These are phyloP conservation scores for Paxillus ammoniavirescens DNA, from an alignment of 768 basidiomycete genomes.

Conservation along the genomic window DNA sequence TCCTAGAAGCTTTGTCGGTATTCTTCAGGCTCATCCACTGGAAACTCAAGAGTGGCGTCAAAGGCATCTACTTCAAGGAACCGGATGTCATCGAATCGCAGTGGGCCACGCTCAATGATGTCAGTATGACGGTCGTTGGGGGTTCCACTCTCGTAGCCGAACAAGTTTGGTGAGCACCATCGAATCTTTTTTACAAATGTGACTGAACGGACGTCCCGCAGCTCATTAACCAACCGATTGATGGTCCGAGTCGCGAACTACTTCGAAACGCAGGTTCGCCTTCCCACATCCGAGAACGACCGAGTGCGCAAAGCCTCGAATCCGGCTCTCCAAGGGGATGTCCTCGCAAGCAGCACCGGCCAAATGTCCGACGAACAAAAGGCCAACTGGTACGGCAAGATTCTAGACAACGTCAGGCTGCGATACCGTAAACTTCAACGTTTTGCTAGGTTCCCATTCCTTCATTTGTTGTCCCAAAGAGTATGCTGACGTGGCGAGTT, in stretches of 20 bases:
- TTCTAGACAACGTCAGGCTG: slow-evolving; percentile 87
- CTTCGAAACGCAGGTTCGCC: slow-evolving; percentile 90
- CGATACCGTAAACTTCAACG: slow-evolving; percentile 93
- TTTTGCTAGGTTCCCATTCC: slow-evolving; percentile 66
- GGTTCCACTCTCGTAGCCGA: slow-evolving; percentile 93
- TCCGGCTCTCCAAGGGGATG: slow-evolving; percentile 36
- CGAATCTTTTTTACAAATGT: background rate
- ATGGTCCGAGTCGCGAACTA: slow-evolving; percentile 92
- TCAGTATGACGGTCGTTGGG: slow-evolving; percentile 81
- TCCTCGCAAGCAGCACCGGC: slow-evolving; percentile 36
- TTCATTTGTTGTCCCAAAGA: background rate
- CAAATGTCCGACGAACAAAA: slow-evolving; percentile 81
- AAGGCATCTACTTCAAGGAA: slow-evolving; percentile 95
- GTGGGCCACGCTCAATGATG: slow-evolving; percentile 93
- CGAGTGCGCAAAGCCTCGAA: slow-evolving; percentile 26
- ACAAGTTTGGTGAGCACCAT: slow-evolving; percentile 76
- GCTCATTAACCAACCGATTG: slow-evolving; percentile 88
- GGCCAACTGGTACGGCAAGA: slow-evolving; percentile 87
- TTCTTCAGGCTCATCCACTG: slow-evolving; percentile 95
- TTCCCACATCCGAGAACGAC: slow-evolving; percentile 50
- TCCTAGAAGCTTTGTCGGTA: slow-evolving; percentile 80
- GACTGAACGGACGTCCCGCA: slow-evolving; percentile 28
- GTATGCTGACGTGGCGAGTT: slow-evolving; percentile 6
- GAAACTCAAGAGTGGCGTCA: slow-evolving; percentile 91
- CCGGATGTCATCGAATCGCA: slow-evolving; percentile 97